phyloP scores from a whole-genome alignment of 2,329 filamentous ascomycete species.

The Dothideomycetes sp. region DNA sequence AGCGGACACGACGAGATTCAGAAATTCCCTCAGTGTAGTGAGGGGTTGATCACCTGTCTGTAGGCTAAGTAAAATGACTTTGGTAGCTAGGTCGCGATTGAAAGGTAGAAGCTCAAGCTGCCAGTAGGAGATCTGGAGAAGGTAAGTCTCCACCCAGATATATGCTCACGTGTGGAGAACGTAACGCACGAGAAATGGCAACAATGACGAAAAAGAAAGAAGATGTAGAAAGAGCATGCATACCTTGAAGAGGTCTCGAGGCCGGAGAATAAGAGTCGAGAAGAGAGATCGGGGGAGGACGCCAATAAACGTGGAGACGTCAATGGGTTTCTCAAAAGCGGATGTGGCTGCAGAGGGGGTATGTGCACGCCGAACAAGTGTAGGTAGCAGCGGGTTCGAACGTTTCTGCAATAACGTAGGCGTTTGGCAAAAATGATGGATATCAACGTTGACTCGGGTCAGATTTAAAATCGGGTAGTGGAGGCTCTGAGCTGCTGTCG shows the following conservation, averaged over 20 bases:
- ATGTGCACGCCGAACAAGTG: constrained; percentile 34
- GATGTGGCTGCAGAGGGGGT: constrained; percentile 67
- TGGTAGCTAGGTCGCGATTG: constrained; percentile 6
- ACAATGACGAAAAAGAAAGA: background rate
- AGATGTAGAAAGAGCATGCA: constrained; percentile 2
- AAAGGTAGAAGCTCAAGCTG: constrained; percentile 10
- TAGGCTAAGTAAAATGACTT: constrained; percentile 9
- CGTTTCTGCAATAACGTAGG: constrained; percentile 9
- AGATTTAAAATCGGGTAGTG: no score
- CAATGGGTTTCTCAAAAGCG: constrained; percentile 54
- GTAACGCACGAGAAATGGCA: background rate
- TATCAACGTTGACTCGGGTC: constrained; percentile 9
- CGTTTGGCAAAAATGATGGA: constrained; percentile 9
- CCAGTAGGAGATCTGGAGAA: constrained; percentile 11
- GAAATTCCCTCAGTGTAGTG: constrained; percentile 8
- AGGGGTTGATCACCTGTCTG: constrained; percentile 7
- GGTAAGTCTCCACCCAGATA: constrained; percentile 6
- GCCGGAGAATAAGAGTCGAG: no score
- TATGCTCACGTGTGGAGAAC: constrained; percentile 5
- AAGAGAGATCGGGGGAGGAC: background rate
- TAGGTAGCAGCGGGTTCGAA: constrained; percentile 8
- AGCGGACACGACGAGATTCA: background rate
- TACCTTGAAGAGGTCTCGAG: constrained; percentile 4
- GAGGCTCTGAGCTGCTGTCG: no score
- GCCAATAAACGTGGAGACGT: constrained; percentile 9